phyloP scores from a whole-genome alignment of 805 yeast genomes.

The Ogataea chonburiensis region DNA sequence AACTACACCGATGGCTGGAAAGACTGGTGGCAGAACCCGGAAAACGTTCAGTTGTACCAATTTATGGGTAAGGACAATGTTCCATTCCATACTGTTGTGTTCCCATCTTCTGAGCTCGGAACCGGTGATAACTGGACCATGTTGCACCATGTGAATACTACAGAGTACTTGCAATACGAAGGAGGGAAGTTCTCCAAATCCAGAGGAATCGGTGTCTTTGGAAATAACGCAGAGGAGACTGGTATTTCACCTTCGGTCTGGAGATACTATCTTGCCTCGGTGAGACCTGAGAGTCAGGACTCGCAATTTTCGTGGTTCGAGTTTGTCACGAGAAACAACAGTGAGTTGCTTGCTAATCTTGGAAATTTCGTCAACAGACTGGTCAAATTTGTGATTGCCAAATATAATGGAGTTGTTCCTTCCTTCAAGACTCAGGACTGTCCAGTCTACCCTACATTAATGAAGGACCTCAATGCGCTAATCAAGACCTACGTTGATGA shows the following conservation, averaged over 20 bases:
- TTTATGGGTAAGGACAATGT: constrained; percentile 99
- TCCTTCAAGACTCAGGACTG: constrained; percentile 49
- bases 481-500: constrained; percentile 61
- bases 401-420: constrained; percentile 90
- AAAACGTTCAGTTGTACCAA: constrained; percentile 83
- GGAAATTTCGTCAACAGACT: constrained; percentile 97
- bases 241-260: constrained; percentile 91
- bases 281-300: constrained; percentile 94
- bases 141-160: constrained; percentile 86
- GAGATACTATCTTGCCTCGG: constrained; percentile 92
- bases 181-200: constrained; percentile 98
- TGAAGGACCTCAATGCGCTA: constrained; percentile 60
- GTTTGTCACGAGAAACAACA: constrained; percentile 89
- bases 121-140: constrained; percentile 87
- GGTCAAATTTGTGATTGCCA: constrained; percentile 84
- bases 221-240: constrained; percentile 93
- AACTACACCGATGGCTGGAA: constrained; percentile 81
- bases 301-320: constrained; percentile 98
- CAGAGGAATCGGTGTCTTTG: constrained; percentile 97
- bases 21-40: constrained; percentile 95
- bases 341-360: constrained; percentile 89
- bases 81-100: constrained; percentile 97
- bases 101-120: constrained; percentile 92
- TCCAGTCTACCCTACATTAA: constrained; percentile 45
- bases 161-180: constrained; percentile 96